Evolutionary conservation across 2,329 filamentous ascomycete species (phyloP).

Genomic region (Arthrobotrys entomopaga): DNA sequence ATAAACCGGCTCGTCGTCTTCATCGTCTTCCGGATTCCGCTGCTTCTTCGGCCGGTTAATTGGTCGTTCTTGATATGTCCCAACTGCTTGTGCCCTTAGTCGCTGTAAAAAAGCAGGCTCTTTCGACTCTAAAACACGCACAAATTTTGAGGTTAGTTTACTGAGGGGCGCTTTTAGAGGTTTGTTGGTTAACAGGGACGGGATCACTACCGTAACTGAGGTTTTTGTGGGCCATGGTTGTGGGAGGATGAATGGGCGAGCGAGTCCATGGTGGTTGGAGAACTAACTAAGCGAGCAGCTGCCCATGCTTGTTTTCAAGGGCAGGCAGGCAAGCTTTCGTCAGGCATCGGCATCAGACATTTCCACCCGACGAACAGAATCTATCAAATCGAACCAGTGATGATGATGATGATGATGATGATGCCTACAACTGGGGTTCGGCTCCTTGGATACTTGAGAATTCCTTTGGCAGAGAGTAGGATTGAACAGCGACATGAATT

Average conservation of each 20-base stretch:
- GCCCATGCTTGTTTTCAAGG: background rate
- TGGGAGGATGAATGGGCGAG: background rate
- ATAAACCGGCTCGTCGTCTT: constrained; percentile 79
- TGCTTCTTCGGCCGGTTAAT: constrained; percentile 64
- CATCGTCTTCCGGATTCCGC: constrained; percentile 72
- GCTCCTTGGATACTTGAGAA: no score
- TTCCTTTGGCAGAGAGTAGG: no score
- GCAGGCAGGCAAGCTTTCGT: no score
- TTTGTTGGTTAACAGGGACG: background rate
- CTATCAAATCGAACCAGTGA: no score
- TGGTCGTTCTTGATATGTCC: constrained; percentile 66
- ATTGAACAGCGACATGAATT: no score
- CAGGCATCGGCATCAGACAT: background rate
- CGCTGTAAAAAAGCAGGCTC: constrained; percentile 58
- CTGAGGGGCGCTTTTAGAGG: background rate
- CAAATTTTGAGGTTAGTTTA: background rate
- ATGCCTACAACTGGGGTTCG: no score
- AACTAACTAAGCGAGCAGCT: constrained; percentile 19
- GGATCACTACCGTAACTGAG: constrained; percentile 57
- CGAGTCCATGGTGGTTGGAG: background rate
- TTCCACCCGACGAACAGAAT: no score
- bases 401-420: no score
- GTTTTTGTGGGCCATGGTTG: constrained; percentile 58
- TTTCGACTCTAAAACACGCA: constrained; percentile 56
- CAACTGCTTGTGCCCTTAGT: constrained; percentile 59